Evolutionary conservation across 75 land plant genomes (phyloP).

Genomic region (Picea sitchensis): DNA sequence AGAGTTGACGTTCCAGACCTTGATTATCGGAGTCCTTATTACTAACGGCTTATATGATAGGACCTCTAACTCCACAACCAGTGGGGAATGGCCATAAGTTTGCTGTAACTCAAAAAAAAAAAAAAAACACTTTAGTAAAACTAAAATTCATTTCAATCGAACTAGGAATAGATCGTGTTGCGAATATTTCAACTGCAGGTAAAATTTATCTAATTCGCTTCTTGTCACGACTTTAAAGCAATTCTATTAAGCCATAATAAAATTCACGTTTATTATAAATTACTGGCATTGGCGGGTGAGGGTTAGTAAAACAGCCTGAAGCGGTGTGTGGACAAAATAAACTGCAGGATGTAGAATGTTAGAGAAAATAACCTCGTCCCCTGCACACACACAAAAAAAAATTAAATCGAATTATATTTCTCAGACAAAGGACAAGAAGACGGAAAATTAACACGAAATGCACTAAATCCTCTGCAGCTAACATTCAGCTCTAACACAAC

Average conservation of each 20-base stretch:
- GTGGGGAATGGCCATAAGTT: neutral
- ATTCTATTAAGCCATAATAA: neutral
- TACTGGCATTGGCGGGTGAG: neutral
- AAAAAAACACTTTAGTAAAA: no score
- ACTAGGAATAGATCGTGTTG: no score
- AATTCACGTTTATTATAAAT: neutral
- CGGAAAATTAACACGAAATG: neutral
- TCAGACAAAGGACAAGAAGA: neutral
- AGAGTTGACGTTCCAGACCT: no score
- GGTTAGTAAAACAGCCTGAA: neutral
- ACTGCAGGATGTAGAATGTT: neutral
- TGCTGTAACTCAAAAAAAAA: no score
- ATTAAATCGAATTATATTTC: neutral
- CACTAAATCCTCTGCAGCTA: neutral
- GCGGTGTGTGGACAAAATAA: neutral
- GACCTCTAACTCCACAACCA: neutral
- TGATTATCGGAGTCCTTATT: no score
- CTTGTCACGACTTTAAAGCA: no score
- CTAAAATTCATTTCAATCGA: no score
- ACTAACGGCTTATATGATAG: no score
- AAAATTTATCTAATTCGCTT: no score
- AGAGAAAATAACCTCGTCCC: constrained; percentile 26
- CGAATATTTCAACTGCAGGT: no score
- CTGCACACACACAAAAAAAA: constrained; percentile 12
- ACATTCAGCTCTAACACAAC: neutral